Percentiles rank a stretch among this genome's conserved stretches.
Conservation (phyloP, 805 yeast genomes). For the Metschnikowia shivogae region DNA sequence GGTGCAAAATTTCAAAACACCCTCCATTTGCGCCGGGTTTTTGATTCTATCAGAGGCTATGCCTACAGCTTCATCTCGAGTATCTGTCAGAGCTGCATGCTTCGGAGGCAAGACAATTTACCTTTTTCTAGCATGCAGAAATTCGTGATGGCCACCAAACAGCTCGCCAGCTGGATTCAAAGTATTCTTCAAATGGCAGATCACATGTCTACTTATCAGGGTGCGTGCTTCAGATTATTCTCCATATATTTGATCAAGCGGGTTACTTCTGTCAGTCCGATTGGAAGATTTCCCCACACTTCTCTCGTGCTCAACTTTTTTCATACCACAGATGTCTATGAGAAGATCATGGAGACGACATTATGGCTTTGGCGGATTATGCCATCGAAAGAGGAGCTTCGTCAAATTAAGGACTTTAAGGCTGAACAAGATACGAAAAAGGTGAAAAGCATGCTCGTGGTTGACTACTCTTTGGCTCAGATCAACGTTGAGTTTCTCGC, state of each 20-base stretch:
- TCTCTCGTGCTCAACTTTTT: constrained; percentile 46
- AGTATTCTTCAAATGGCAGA: constrained; percentile 19
- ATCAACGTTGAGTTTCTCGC: constrained; percentile 1
- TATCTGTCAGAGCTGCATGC: constrained; percentile 42
- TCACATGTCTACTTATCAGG: constrained; percentile 14
- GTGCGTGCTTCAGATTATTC: constrained; percentile 31
- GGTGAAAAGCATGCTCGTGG: not conserved
- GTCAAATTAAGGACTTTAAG: not conserved
- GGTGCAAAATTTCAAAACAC: constrained; percentile 63
- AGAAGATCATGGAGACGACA: constrained; percentile 1
- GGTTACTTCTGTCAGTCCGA: constrained; percentile 20
- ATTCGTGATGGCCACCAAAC: constrained; percentile 38
- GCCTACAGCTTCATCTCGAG: constrained; percentile 13
- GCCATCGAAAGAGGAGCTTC: not conserved
- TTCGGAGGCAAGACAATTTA: constrained; percentile 44
- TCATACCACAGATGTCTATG: constrained; percentile 24
- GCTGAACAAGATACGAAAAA: not conserved
- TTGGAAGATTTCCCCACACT: constrained; percentile 22
- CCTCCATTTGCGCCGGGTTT: constrained; percentile 42
- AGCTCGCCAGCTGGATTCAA: constrained; percentile 24
- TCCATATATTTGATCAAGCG: constrained; percentile 32
- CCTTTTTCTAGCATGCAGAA: constrained; percentile 4
- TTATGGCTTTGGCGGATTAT: constrained; percentile 6
- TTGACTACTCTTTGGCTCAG: constrained; percentile 7
- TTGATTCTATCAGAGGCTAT: constrained; percentile 1